A percentile compares a stretch with the other conserved stretches of the same genome.
phyloP scores from a whole-genome alignment of 192 early-diverging fungal genomes.

The Lobulomyces angularis region DNA sequence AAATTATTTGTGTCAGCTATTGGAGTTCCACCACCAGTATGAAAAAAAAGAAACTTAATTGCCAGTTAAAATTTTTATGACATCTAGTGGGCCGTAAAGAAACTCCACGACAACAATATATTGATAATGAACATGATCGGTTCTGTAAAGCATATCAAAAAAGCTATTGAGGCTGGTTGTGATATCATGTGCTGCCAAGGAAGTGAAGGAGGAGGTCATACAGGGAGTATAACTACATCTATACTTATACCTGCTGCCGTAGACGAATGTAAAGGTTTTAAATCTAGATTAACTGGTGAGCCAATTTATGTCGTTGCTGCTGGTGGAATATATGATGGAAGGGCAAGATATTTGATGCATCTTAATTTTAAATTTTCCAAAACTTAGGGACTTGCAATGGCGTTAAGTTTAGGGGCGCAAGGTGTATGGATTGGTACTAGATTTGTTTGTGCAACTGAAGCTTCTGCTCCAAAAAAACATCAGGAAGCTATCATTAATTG shows the following conservation, averaged over 20 bases:
- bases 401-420: constrained; percentile 23
- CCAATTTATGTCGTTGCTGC: constrained; percentile 30
- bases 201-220: constrained; percentile 35
- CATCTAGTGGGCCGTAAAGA: constrained; percentile 24
- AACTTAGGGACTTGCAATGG: constrained; percentile 28
- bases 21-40: constrained; percentile 29
- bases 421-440: constrained; percentile 37
- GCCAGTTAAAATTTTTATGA: too few species aligned
- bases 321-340: constrained; percentile 32
- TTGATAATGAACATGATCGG: constrained; percentile 39
- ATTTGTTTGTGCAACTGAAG: constrained; percentile 29
- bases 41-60: too few species aligned
- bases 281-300: constrained; percentile 16
- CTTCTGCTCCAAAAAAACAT: constrained; percentile 24
- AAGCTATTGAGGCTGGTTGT: constrained; percentile 26
- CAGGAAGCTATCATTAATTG: constrained; percentile 24
- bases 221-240: constrained; percentile 17
- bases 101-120: constrained; percentile 28
- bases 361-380: neutral
- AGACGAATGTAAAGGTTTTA: constrained; percentile 26
- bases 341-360: neutral
- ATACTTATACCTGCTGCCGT: constrained; percentile 31
- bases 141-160: constrained; percentile 25
- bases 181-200: constrained; percentile 36
- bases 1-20: constrained; percentile 34